Evolutionary conservation across 2,329 filamentous ascomycete genomes (phyloP).

Genomic region (Calonectria honghensis): DNA sequence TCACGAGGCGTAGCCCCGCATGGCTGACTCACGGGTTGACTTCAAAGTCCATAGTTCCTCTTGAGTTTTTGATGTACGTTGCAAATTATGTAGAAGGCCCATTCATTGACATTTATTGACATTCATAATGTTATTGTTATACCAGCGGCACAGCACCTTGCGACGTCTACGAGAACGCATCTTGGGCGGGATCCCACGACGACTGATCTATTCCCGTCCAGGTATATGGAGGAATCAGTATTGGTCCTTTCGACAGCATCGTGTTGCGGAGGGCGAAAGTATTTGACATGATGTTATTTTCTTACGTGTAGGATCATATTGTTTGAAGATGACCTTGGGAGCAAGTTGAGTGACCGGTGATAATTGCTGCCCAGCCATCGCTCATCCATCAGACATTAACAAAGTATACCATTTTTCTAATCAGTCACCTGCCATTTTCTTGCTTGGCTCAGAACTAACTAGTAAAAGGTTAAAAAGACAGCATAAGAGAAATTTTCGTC

Average conservation of each 20-base stretch:
- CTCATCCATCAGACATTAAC: neutral
- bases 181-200: neutral
- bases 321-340: too few species aligned
- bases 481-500: neutral
- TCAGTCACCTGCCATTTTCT: neutral
- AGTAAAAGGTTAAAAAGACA: too few species aligned
- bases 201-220: neutral
- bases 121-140: slow-evolving; percentile 1
- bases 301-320: too few species aligned
- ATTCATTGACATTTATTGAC: neutral
- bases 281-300: too few species aligned
- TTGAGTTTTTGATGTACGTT: too few species aligned
- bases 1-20: slow-evolving; percentile 3
- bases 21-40: slow-evolving; percentile 2
- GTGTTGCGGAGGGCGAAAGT: neutral
- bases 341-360: too few species aligned
- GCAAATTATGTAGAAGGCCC: too few species aligned
- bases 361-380: neutral
- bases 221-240: neutral
- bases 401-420: neutral
- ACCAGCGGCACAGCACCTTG: neutral
- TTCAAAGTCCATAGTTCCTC: neutral
- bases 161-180: neutral
- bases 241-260: too few species aligned
- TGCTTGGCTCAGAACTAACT: neutral